These are phyloP conservation scores for Trichoderma breve DNA, from an alignment of 2,329 filamentous ascomycete species.

Conservation along the genomic window DNA sequence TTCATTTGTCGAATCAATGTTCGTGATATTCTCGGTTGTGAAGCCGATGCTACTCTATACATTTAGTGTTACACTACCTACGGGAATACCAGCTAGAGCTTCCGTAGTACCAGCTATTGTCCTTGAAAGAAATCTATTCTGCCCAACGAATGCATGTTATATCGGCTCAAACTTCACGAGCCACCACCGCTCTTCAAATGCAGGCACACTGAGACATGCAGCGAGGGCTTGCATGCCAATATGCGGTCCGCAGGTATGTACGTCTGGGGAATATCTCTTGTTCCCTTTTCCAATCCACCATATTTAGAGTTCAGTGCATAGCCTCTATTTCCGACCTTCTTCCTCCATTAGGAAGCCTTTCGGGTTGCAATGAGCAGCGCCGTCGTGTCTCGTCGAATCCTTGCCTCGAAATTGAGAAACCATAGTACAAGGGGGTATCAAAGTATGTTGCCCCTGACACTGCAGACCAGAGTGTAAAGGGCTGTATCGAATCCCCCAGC, in stretches of 20 bases:
- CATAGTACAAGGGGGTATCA: slow-evolving; percentile 16
- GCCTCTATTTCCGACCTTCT: neutral
- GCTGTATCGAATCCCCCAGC: slow-evolving; percentile 12
- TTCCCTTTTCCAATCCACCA: neutral
- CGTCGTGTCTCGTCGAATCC: neutral
- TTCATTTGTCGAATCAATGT: neutral
- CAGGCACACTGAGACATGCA: neutral
- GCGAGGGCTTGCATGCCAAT: neutral
- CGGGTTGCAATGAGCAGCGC: neutral
- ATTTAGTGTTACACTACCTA: neutral
- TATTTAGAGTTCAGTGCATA: neutral
- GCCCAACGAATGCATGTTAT: neutral
- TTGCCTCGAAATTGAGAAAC: neutral
- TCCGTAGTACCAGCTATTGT: neutral
- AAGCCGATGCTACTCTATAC: neutral
- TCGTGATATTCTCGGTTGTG: neutral
- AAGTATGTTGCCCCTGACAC: neutral
- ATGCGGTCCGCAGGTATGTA: neutral
- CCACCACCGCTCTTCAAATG: neutral
- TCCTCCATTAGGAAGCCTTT: neutral
- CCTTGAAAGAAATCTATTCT: neutral
- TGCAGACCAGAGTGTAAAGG: neutral
- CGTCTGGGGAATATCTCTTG: neutral
- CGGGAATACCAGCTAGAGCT: neutral
- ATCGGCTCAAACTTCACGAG: neutral